Percentiles rank a stretch among this genome's conserved stretches.
These are phyloP conservation scores for Thuidium tamariscinum DNA, from an alignment of 225 moss, liverwort and hornwort species.

Conservation along the genomic window DNA sequence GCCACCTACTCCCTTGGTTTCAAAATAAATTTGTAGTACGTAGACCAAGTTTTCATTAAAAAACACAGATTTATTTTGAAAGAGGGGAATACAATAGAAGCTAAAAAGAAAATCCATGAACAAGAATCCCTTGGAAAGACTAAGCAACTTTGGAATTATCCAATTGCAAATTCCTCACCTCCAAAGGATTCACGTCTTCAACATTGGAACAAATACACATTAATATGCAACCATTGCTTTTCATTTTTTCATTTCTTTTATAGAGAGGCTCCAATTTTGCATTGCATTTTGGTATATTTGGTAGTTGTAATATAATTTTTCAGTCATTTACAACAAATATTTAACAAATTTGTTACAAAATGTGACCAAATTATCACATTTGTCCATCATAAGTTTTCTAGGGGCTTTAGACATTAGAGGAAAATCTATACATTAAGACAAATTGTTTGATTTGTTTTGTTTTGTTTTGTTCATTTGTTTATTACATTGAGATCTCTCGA, in stretches of 20 bases:
- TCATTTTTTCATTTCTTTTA: not conserved
- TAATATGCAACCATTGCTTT: not conserved
- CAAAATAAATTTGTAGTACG: not conserved
- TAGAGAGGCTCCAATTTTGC: not conserved
- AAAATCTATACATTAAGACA: no score
- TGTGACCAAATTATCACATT: not conserved
- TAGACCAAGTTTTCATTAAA: not conserved
- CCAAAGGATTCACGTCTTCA: not conserved
- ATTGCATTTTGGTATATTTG: not conserved
- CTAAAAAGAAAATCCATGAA: not conserved
- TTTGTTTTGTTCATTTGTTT: no score
- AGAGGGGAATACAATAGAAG: rapidly evolving
- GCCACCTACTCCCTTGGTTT: no score
- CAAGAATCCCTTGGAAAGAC: not conserved
- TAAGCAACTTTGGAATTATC: not conserved
- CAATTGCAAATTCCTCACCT: not conserved
- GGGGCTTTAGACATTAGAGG: not conserved
- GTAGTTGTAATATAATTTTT: no score
- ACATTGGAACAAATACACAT: not conserved
- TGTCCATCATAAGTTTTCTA: not conserved
- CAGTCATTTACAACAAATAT: no score
- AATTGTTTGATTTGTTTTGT: no score
- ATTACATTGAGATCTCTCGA: no score
- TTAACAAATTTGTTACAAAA: not conserved
- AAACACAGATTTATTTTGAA: not conserved